Base-by-base conservation (phyloP, 2,329 filamentous ascomycete species). In the Venturiaceae sp. region DNA sequence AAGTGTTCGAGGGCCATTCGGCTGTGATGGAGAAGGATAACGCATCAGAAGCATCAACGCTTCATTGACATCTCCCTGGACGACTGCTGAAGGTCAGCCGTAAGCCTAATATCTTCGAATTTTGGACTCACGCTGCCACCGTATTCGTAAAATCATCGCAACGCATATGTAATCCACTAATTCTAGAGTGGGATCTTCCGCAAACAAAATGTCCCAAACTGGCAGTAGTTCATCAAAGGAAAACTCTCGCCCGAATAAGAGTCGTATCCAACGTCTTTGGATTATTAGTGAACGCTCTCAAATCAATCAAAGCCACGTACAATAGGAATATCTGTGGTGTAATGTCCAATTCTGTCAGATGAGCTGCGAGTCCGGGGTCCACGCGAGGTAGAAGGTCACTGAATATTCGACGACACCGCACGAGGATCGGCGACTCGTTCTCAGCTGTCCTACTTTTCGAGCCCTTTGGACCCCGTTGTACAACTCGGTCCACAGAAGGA, bases 321-420 rank as follows among this genome's bases (percentile, higher is more conserved):
- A 97, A 95, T 26, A 97, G 76, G 68, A 97, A 99, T 55, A 99
- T 92, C 66, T 99, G 94, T 1, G 94, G 94, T n/a, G 96, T 75
- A 61, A 99, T 85, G 61, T 96, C 92, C 52, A 96, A 85, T 60
- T 83, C 82, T 60, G 85, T 85, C 19, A 99, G 79, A 70, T 97
- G 92, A 26, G 79, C 78, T 14, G 90, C 87, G 30, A 97, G 80
- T 66, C 91, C 87, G n/a, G 88, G 86, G 68, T 97, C 94, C 32
- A 90, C 79, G 63, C 84, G 86, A 60, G 83, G 83, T 47, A 99
- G 76, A 55, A 89, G 85, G 30, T 87, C 82, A 65, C 95, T 86
- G 68, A 97, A 92, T 61, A 99, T 95, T 64, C 87, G 83, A 66
- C 86, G 84, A 73, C 92, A 96, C 68, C 91, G 84, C 63, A 86